phyloP scores from a whole-genome alignment of 2,329 filamentous ascomycete genomes.

The Ophiostoma fasciatum region DNA sequence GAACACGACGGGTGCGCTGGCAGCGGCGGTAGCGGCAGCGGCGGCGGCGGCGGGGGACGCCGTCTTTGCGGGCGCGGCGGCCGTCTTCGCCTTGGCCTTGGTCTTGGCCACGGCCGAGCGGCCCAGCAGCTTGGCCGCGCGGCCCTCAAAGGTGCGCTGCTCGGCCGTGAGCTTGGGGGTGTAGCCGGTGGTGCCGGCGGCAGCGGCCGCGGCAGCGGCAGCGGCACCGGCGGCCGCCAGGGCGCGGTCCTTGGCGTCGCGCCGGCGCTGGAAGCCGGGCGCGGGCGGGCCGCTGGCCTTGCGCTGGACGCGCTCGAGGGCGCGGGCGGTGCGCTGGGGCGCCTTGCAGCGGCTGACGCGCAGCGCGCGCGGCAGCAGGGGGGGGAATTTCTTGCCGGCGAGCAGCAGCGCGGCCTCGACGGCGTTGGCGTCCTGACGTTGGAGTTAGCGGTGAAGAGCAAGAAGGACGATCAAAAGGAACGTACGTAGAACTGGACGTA shows the following conservation, averaged over 20 bases:
- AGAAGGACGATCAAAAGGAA: not conserved
- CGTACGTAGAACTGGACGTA: constrained; percentile 81
- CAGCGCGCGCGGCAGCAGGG: constrained; percentile 77
- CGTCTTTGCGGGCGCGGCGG: too few relatives aligned
- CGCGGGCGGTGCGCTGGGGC: constrained; percentile 41
- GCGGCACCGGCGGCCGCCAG: too few relatives aligned
- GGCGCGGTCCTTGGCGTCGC: not conserved
- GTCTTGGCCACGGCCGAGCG: constrained; percentile 35
- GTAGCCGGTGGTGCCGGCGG: constrained; percentile 36
- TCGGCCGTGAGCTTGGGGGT: constrained; percentile 52
- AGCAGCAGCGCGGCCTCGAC: constrained; percentile 85
- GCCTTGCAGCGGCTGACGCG: constrained; percentile 80
- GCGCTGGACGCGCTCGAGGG: constrained; percentile 25
- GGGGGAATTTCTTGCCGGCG: constrained; percentile 84
- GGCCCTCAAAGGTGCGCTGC: constrained; percentile 56
- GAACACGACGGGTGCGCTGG: constrained; percentile 50
- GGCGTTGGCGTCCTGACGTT: constrained; percentile 55
- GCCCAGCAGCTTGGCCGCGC: constrained; percentile 60
- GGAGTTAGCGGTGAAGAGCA: not conserved
- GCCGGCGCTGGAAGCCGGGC: not conserved
- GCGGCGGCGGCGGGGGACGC: too few relatives aligned
- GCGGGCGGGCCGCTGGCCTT: not conserved
- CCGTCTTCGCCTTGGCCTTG: too few relatives aligned
- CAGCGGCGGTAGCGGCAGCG: not conserved
- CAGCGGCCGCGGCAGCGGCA: constrained; percentile 7